Evolutionary conservation across 2,329 filamentous ascomycete species (phyloP).

Genomic region (Talaromyces sp.): DNA sequence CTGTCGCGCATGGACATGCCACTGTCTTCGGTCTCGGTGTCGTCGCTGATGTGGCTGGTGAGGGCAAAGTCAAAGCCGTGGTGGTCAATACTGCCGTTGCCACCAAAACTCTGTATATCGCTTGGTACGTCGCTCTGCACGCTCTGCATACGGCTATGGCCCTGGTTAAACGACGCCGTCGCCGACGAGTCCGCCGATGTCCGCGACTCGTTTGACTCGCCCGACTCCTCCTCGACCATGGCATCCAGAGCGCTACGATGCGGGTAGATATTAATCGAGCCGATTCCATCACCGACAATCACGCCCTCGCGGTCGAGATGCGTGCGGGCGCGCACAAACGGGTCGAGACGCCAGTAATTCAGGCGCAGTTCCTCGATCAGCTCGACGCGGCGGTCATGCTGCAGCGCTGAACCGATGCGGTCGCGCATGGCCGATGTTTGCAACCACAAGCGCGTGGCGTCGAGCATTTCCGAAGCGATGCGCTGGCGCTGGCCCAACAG

Average conservation of each 20-base stretch:
- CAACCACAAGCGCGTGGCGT: constrained; percentile 70
- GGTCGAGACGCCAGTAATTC: constrained; percentile 87
- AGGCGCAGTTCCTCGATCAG: constrained; percentile 60
- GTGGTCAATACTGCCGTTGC: background rate
- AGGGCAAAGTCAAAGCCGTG: background rate
- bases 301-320: constrained; percentile 75
- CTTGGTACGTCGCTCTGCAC: background rate
- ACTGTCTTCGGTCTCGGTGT: background rate
- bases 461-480: constrained; percentile 69
- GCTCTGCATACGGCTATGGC: background rate
- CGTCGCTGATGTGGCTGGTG: background rate
- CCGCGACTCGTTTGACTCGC: background rate
- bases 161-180: background rate
- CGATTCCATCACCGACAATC: constrained; percentile 52
- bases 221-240: background rate
- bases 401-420: constrained; percentile 37
- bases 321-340: constrained; percentile 72
- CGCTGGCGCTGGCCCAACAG: constrained; percentile 58
- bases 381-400: constrained; percentile 53
- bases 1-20: constrained; percentile 6
- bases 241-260: background rate
- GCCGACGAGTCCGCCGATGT: background rate
- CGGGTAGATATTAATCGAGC: constrained; percentile 65
- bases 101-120: background rate
- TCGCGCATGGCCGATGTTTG: constrained; percentile 40